Conservation (phyloP, 2,329 filamentous ascomycete species). For the Orbilia oligospora region DNA sequence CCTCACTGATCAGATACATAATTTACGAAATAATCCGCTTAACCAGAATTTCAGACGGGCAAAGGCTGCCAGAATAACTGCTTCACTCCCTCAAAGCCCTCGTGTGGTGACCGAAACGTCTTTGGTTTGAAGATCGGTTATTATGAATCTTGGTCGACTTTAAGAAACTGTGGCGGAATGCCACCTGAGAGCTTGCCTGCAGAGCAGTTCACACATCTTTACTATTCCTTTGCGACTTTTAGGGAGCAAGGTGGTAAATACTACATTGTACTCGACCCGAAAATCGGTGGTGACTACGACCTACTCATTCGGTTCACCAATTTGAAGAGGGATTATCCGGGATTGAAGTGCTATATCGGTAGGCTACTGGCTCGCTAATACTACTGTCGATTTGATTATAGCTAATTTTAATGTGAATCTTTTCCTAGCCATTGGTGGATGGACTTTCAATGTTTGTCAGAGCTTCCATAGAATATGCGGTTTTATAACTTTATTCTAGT, state of each 20-base stretch:
- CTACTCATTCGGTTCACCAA: slow-evolving; percentile 18
- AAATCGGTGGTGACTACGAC: slow-evolving; percentile 28
- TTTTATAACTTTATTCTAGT: not conserved
- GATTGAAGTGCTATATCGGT: slow-evolving; percentile 25
- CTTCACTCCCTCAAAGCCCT: slow-evolving; percentile 15
- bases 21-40: not conserved
- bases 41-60: not conserved
- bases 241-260: slow-evolving; percentile 17
- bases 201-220: slow-evolving; percentile 38
- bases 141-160: slow-evolving; percentile 21
- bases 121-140: slow-evolving; percentile 27
- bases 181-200: slow-evolving; percentile 46
- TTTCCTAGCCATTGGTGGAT: slow-evolving; percentile 14
- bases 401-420: not conserved
- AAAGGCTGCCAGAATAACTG: slow-evolving; percentile 36
- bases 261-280: slow-evolving; percentile 7
- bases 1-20: too few species aligned
- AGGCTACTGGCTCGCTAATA: not conserved
- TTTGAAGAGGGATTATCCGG: slow-evolving; percentile 28
- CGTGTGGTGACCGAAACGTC: slow-evolving; percentile 8
- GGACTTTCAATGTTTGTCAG: slow-evolving; percentile 29
- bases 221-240: slow-evolving; percentile 32
- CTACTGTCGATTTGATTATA: not conserved
- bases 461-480: too few species aligned
- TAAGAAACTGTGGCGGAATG: slow-evolving; percentile 29